These are phyloP conservation scores for Aureobasidium sp. DNA, from an alignment of 2,329 filamentous ascomycete genomes.

Conservation along the genomic window DNA sequence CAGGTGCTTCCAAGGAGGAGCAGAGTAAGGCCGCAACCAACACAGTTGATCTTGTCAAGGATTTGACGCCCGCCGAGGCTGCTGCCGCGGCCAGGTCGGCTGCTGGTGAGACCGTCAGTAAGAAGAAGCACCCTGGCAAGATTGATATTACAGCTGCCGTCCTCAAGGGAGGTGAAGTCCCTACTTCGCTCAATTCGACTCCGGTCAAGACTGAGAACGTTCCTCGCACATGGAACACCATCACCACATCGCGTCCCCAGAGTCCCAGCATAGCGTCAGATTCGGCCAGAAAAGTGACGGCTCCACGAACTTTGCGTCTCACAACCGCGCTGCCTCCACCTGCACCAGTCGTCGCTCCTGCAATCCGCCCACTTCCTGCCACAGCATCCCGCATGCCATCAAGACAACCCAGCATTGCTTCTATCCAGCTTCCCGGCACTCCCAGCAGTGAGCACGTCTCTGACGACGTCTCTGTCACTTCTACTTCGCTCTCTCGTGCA, in stretches of 20 bases:
- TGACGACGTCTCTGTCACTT: conserved; percentile 70
- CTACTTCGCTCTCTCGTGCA: conserved; percentile 63
- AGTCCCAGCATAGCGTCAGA: conserved; percentile 45
- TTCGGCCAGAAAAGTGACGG: conserved; percentile 39
- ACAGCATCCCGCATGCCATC: conserved; percentile 37
- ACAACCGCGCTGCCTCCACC: conserved; percentile 52
- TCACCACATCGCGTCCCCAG: conserved; percentile 43
- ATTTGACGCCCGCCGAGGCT: conserved; percentile 3
- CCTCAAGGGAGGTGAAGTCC: conserved; percentile 20
- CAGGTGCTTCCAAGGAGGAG: conserved; percentile 10
- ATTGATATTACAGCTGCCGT: conserved; percentile 40
- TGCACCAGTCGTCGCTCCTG: conserved; percentile 31
- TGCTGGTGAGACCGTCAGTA: conserved; percentile 22
- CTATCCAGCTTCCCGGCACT: conserved; percentile 60
- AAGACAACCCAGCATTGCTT: conserved; percentile 49
- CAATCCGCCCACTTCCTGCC: conserved; percentile 25
- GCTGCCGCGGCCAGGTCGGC: background rate
- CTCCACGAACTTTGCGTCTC: conserved; percentile 59
- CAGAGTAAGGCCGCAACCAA: background rate
- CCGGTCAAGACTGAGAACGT: conserved; percentile 24
- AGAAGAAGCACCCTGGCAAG: conserved; percentile 37
- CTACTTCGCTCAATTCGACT: conserved; percentile 16
- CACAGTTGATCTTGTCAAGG: conserved; percentile 4
- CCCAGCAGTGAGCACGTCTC: conserved; percentile 67
- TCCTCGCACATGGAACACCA: conserved; percentile 2